Base-by-base conservation (phyloP, 176 grass and related monocot species). In the Melocanna baccifera region DNA sequence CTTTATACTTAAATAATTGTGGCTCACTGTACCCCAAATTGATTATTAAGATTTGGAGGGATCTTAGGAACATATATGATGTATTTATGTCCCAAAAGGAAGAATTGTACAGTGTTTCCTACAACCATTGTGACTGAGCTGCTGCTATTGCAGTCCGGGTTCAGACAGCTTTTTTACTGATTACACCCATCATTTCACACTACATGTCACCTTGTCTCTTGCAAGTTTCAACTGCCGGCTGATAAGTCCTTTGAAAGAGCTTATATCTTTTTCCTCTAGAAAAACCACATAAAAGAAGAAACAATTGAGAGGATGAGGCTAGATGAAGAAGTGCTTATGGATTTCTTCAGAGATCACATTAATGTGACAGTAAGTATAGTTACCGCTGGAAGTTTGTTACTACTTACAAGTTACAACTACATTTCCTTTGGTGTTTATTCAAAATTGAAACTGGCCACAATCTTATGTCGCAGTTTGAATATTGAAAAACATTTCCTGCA, bases 291-390 rank as follows among this genome's bases (percentile, higher is more conserved):
- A 46, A 92, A 85, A 76, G 97, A 99, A 88, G 81, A 92, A 4
- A 99, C 88, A 45, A 92, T 99, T 58, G 93, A 92, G 26, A 81
- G 97, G 82, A 99, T 99, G 97, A 92, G 93, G 88, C 58, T 96
- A 63, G 97, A 96, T 84, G 97, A 99, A 96, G 97, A 99, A 62
- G 90, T 96, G 40, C 90, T 99, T 76, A 92, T 94, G 90, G 93
- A 96, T 96, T 99, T 99, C 86, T 99, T 99, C 76, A 96, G 93
- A 74, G 93, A 96, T 45, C 22, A 92, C 66, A 90, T 92, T 50
- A 99, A 87, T 88, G 88, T 92, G 76, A 96, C 93, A 22, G 97
- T 99, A 88, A 94, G 97, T 94, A 83, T 74, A 76, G 12, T 87
- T 42, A 32, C 52, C 81, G n/a, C 36, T 61, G 4, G 29, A n/a